Evolutionary conservation across 257 asterid genomes (phyloP).

Genomic region (Cynanchum wilfordii): DNA sequence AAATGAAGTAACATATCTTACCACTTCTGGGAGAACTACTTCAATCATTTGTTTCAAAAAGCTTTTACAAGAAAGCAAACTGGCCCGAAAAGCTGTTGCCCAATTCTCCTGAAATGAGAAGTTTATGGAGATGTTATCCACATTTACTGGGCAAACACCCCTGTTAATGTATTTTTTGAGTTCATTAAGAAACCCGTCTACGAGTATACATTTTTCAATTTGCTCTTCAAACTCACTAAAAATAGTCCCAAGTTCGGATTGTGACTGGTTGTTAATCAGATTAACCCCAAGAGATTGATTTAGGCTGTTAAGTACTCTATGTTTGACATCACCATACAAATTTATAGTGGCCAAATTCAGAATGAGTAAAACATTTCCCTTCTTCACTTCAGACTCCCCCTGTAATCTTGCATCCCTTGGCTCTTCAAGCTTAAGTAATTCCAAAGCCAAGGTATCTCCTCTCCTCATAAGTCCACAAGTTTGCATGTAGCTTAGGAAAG

Average conservation of each 20-base stretch:
- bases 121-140: slow-evolving; percentile 32
- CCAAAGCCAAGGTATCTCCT: slow-evolving; percentile 37
- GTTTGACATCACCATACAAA: slow-evolving; percentile 58
- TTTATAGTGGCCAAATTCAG: slow-evolving; percentile 52
- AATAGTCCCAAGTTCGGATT: slow-evolving; percentile 54
- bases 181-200: slow-evolving; percentile 62
- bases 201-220: slow-evolving; percentile 70
- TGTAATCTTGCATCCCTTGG: slow-evolving; percentile 27
- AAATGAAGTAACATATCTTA: slow-evolving; percentile 59
- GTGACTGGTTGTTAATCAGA: slow-evolving; percentile 29
- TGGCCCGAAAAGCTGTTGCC: slow-evolving; percentile 56
- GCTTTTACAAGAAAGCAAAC: slow-evolving; percentile 54
- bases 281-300: slow-evolving; percentile 38
- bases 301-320: slow-evolving; percentile 39
- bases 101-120: slow-evolving; percentile 41
- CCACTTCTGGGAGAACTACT: slow-evolving; percentile 63
- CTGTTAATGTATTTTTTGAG: slow-evolving; percentile 45
- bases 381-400: slow-evolving; percentile 46
- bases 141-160: slow-evolving; percentile 31
- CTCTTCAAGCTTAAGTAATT: slow-evolving; percentile 34
- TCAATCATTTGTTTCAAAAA: slow-evolving; percentile 58
- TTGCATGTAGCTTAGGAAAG: slow-evolving; percentile 55
- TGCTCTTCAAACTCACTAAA: slow-evolving; percentile 69
- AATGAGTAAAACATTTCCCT: slow-evolving; percentile 38
- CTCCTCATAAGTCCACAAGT: slow-evolving; percentile 42